Evolutionary conservation across 2,329 filamentous ascomycete species (phyloP).

Genomic region (Truncatella angustata): DNA sequence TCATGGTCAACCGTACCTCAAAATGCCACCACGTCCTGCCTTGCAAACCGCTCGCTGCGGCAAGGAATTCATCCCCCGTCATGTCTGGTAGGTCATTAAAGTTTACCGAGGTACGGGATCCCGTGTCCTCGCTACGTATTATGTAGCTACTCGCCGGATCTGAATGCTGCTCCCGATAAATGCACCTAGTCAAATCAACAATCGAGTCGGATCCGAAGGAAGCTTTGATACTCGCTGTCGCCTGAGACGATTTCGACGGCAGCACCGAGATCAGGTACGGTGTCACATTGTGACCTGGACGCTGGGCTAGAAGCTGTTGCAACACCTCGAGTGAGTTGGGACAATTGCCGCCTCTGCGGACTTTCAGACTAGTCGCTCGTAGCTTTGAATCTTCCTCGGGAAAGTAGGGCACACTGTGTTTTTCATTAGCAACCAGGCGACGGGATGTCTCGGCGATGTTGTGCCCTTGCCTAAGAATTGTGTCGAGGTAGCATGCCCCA

Average conservation of each 20-base stretch:
- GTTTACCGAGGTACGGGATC: conserved; percentile 69
- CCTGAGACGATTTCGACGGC: conserved; percentile 50
- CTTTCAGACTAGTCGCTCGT: conserved; percentile 57
- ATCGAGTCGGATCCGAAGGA: conserved; percentile 46
- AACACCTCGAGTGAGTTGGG: conserved; percentile 71
- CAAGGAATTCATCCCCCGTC: conserved; percentile 58
- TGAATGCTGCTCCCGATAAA: conserved; percentile 53
- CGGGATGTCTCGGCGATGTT: conserved; percentile 11
- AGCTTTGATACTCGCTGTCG: conserved; percentile 47
- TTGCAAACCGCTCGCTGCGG: conserved; percentile 36
- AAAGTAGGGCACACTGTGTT: conserved; percentile 59
- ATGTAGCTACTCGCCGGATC: conserved; percentile 69
- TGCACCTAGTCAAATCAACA: conserved; percentile 53
- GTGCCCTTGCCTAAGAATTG: conserved; percentile 60
- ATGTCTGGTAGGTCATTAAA: conserved; percentile 68
- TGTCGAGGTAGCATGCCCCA: conserved; percentile 70
- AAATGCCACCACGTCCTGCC: conserved; percentile 66
- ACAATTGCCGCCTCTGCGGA: conserved; percentile 70
- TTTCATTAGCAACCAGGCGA: conserved; percentile 8
- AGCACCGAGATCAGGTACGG: conserved; percentile 51
- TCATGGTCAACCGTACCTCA: conserved; percentile 47
- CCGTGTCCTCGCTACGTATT: conserved; percentile 56
- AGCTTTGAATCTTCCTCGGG: conserved; percentile 72
- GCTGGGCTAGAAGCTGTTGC: conserved; percentile 51
- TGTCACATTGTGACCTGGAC: conserved; percentile 22